Base-by-base conservation (phyloP, 2,329 filamentous ascomycete genomes). In the Daldinia sp. region DNA sequence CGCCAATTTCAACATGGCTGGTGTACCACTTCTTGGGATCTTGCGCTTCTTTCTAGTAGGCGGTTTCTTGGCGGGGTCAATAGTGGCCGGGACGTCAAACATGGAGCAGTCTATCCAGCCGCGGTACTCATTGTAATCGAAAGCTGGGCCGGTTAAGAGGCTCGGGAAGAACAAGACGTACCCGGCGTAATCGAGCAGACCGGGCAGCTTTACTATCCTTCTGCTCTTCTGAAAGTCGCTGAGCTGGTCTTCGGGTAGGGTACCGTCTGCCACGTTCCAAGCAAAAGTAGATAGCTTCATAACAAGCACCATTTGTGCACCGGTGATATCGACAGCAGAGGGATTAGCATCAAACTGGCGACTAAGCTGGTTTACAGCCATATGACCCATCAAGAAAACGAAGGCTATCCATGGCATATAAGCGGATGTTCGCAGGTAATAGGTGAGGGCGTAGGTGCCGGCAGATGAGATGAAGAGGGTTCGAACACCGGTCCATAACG, bases 341-440 rank as follows among this genome's bases (percentile, higher is more conserved):
- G 91, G 86, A 64, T 87, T 83, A 70, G 90, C 83, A 35, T 85
- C 80, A 35, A 88, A 85, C 77, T 96, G 93, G 35, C 96, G 91
- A 60, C 87, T 81, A 65, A 99, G 90, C 77, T 99, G 95, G 76
- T 88, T 96, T 72, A 94, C 77, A 45, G 94, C 94, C 90, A 98
- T 92, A 79, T 99, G 94, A 57, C 89, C 90, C 94, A 99, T 98
- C 59, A 97, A 81, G 74, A 96, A 97, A 50, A 92, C 82, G 77
- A 99, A 99, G 62, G 89, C 93, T 50, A 97, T 83, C 95, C 95
- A 99, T 80, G 95, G 95, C 95, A 99, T 99, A 75, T 94, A 92
- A 0, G 93, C 92, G 17, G 93, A 94, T 32, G 76, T 77, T 68
- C 93, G 86, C 43, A 98, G 81, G 75, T 89, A 94, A 69, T 90